Percentiles rank a stretch among this genome's conserved stretches.
phyloP scores from a whole-genome alignment of 1,284 basidiomycete genomes.

The Trichosporon faecale region DNA sequence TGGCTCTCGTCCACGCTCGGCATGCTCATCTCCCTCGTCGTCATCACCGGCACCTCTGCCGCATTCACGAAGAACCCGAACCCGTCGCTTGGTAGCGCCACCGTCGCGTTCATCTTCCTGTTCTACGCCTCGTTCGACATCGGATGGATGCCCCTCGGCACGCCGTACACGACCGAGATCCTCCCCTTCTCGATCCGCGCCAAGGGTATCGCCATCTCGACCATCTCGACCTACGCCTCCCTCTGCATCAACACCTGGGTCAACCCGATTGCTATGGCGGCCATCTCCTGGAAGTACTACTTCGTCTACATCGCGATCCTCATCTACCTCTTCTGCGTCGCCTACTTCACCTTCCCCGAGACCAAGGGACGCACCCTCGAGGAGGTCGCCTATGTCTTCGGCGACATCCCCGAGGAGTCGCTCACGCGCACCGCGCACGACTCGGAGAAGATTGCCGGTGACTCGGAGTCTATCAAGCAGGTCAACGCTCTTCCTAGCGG shows the following conservation, averaged over 20 bases:
- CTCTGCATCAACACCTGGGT: slow-evolving; percentile 27
- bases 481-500: not conserved
- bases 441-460: not conserved
- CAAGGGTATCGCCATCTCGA: slow-evolving; percentile 52
- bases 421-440: not conserved
- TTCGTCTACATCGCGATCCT: slow-evolving; percentile 25
- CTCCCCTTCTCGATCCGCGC: slow-evolving; percentile 65
- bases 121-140: slow-evolving; percentile 21
- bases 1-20: slow-evolving; percentile 24
- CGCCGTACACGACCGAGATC: slow-evolving; percentile 57
- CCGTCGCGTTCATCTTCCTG: slow-evolving; percentile 27
- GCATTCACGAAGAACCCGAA: slow-evolving; percentile 16
- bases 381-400: slow-evolving; percentile 6
- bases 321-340: slow-evolving; percentile 24
- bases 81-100: slow-evolving; percentile 10
- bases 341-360: slow-evolving; percentile 44
- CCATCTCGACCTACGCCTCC: slow-evolving; percentile 11
- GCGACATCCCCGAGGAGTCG: slow-evolving; percentile 1
- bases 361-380: slow-evolving; percentile 27
- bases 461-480: not conserved
- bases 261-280: slow-evolving; percentile 32
- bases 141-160: slow-evolving; percentile 19
- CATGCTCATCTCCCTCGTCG: slow-evolving; percentile 25
- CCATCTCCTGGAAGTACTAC: slow-evolving; percentile 33
- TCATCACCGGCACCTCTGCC: slow-evolving; percentile 16